Conservation (phyloP, 768 basidiomycete species). For the Boletus pseudo-olivaceus region DNA sequence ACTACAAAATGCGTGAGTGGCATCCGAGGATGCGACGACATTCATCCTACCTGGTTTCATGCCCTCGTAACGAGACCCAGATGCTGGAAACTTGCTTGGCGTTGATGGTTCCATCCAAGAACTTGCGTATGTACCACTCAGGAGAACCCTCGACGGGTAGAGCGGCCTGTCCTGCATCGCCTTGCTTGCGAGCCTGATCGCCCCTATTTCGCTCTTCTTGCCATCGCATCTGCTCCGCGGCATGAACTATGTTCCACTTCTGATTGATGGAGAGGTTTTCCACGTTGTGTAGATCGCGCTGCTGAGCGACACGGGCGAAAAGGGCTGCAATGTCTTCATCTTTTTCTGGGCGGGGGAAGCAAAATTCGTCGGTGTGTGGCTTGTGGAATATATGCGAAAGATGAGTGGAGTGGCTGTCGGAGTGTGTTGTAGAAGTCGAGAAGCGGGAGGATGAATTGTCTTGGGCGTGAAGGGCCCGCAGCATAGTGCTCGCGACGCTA, state of each 20-base stretch:
- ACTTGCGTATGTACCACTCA: conserved; percentile 91
- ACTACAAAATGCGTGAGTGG: conserved; percentile 37
- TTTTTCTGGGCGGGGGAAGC: conserved; percentile 71
- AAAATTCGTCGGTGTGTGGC: conserved; percentile 55
- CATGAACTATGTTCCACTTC: conserved; percentile 90
- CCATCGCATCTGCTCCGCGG: conserved; percentile 78
- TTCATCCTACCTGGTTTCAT: conserved; percentile 65
- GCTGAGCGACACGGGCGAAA: conserved; percentile 74
- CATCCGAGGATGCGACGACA: background rate
- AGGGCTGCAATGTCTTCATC: conserved; percentile 76
- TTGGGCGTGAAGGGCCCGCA: conserved; percentile 54
- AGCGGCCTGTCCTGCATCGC: conserved; percentile 52
- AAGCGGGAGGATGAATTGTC: conserved; percentile 62
- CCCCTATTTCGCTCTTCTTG: conserved; percentile 65
- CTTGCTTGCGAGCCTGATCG: conserved; percentile 57
- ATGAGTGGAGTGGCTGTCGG: conserved; percentile 42
- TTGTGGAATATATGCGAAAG: conserved; percentile 55
- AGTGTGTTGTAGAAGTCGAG: conserved; percentile 40
- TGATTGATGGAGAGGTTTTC: conserved; percentile 67
- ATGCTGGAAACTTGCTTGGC: conserved; percentile 76
- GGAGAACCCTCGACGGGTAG: conserved; percentile 67
- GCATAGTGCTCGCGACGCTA: conserved; percentile 32
- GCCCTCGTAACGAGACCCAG: conserved; percentile 72
- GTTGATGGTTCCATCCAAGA: conserved; percentile 82
- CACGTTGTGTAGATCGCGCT: conserved; percentile 61